Conservation (phyloP, 805 yeast genomes). For the Zygoascus bituminiphila region DNA sequence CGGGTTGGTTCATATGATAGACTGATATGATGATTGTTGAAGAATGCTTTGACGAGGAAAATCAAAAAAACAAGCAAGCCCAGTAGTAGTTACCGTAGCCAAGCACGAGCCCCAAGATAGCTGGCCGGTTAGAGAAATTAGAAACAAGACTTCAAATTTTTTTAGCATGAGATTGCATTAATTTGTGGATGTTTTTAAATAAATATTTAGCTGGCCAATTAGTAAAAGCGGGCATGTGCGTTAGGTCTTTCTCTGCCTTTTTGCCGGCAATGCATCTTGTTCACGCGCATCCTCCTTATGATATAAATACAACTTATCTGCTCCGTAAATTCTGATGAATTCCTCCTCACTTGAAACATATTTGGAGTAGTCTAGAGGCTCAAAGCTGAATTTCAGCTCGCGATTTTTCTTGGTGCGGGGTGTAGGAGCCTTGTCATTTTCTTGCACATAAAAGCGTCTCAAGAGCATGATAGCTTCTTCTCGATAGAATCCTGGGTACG, state of each 20-base stretch:
- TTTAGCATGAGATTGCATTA: too few relatives aligned
- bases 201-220: too few relatives aligned
- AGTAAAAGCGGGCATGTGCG: too few relatives aligned
- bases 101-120: too few relatives aligned
- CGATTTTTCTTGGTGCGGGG: slow-evolving; percentile 63
- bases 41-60: too few relatives aligned
- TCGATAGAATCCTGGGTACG: slow-evolving; percentile 70
- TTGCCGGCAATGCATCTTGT: neutral
- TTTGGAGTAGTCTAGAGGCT: slow-evolving; percentile 46
- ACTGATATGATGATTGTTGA: too few relatives aligned
- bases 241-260: neutral
- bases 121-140: too few relatives aligned
- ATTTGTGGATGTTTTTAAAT: too few relatives aligned
- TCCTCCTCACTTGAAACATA: slow-evolving; percentile 42
- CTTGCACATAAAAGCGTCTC: slow-evolving; percentile 75
- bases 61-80: too few relatives aligned
- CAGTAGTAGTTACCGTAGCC: too few relatives aligned
- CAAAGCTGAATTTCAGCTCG: slow-evolving; percentile 41
- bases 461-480: slow-evolving; percentile 77
- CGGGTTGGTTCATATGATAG: neutral
- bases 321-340: slow-evolving; percentile 46
- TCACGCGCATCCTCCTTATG: neutral
- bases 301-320: slow-evolving; percentile 18
- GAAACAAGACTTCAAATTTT: too few relatives aligned
- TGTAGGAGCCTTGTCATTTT: slow-evolving; percentile 77